Conservation (phyloP, 345 rosid genomes). For the Carallia brachiata region DNA sequence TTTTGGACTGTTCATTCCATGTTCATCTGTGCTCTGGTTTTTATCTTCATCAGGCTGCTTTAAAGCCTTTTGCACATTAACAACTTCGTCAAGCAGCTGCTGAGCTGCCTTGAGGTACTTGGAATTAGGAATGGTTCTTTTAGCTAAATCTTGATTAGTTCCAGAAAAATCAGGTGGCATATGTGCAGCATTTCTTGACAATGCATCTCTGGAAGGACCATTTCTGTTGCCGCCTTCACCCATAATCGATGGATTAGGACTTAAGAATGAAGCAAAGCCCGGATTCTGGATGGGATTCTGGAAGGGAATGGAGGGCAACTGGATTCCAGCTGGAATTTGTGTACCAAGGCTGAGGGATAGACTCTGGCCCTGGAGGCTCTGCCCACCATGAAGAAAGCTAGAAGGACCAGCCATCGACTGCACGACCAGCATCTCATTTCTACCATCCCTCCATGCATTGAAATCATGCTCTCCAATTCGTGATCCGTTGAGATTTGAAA, state of each 20-base stretch:
- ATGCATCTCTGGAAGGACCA: constrained; percentile 54
- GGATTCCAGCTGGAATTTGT: constrained; percentile 66
- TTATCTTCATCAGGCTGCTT: constrained; percentile 55
- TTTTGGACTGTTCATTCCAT: constrained; percentile 37
- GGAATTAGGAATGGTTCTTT: constrained; percentile 60
- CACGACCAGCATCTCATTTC: constrained; percentile 60
- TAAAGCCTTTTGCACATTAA: constrained; percentile 65
- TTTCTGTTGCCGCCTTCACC: constrained; percentile 43
- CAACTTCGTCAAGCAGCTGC: constrained; percentile 78
- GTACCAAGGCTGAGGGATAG: constrained; percentile 76
- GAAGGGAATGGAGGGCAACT: constrained; percentile 43
- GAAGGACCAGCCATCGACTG: constrained; percentile 48
- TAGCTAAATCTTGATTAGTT: constrained; percentile 42
- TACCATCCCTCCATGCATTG: constrained; percentile 56
- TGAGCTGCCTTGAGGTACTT: constrained; percentile 74
- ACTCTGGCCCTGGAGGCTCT: constrained; percentile 66
- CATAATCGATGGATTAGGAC: constrained; percentile 41
- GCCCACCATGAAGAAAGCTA: constrained; percentile 48
- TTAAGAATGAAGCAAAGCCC: constrained; percentile 54
- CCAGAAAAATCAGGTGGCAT: constrained; percentile 38
- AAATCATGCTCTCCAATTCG: constrained; percentile 52
- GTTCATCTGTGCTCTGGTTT: constrained; percentile 41
- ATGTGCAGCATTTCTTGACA: constrained; percentile 51
- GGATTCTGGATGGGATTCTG: constrained; percentile 27
- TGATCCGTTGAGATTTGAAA: constrained; percentile 52